Evolutionary conservation across 2,329 filamentous ascomycete genomes (phyloP).

Genomic region (Clathrospora elynae): DNA sequence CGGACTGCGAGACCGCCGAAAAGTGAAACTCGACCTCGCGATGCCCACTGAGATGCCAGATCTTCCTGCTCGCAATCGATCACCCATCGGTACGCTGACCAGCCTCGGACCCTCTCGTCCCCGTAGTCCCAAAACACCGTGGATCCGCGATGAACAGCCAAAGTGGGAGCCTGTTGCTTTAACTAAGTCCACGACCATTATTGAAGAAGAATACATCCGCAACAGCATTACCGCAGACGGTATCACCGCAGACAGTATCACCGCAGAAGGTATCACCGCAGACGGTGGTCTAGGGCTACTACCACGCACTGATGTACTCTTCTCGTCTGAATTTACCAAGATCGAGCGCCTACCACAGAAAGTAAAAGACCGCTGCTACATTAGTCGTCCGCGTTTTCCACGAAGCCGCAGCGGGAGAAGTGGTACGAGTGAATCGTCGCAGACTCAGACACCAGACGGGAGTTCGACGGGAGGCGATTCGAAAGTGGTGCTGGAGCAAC

Average conservation of each 20-base stretch:
- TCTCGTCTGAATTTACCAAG: slow-evolving; percentile 10
- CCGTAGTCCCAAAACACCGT: slow-evolving; percentile 37
- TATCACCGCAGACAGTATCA: too few species aligned
- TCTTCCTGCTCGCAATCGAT: slow-evolving; percentile 26
- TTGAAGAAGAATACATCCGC: slow-evolving; percentile 18
- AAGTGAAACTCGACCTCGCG: slow-evolving; percentile 35
- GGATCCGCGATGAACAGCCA: slow-evolving; percentile 17
- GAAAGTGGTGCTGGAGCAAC: slow-evolving; percentile 13
- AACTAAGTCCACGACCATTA: slow-evolving; percentile 17
- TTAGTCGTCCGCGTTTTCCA: slow-evolving; percentile 12
- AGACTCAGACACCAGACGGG: slow-evolving; percentile 13
- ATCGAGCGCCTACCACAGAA: slow-evolving; percentile 15
- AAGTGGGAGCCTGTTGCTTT: slow-evolving; percentile 16
- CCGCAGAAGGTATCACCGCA: too few species aligned
- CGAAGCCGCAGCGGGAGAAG: slow-evolving; percentile 17
- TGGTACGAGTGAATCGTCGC: slow-evolving; percentile 20
- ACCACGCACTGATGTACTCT: slow-evolving; percentile 14
- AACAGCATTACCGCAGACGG: background rate
- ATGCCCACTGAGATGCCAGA: slow-evolving; percentile 29
- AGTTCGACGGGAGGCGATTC: slow-evolving; percentile 10
- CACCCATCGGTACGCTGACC: slow-evolving; percentile 13
- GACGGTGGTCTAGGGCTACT: slow-evolving; percentile 11
- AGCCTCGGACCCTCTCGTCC: slow-evolving; percentile 29
- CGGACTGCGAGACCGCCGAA: slow-evolving; percentile 36
- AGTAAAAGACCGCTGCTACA: slow-evolving; percentile 20